Base-by-base conservation (phyloP, 371 early-diverging fungal genomes). In the Lichtheimia ramosa region DNA sequence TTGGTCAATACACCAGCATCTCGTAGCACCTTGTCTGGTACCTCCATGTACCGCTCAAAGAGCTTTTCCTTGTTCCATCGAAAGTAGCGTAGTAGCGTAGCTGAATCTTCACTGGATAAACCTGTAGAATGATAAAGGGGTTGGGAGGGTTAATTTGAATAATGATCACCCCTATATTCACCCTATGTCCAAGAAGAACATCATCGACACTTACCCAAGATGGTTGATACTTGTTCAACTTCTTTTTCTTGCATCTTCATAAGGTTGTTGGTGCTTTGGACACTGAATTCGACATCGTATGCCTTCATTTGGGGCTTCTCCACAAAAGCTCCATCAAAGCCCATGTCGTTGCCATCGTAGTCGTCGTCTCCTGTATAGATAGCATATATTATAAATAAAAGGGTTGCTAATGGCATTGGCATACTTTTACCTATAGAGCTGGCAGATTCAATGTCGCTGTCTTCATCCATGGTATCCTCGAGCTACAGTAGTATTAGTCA, bases 61-160 rank as follows among this genome's bases (percentile, higher is more conserved):
- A 96, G 75, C 54, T 84, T 75, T 66, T 98, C 97, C 73, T 94
- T 94, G 74, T 95, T 95, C 96, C 97, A 97, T 62, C 85, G 80
- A 73, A 89, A 95, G 69, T 84, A 74, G 48, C 92, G 86, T 46
- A 95, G 79, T 58, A 95, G 71, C 14, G 89, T 87, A 23, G 83
- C 79, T 7, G 87, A 78, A 65, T 89, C 86, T 23, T 86, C 74
- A 15, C 63, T 63, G 0, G 74, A 63, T 51, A 92, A 68, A 15
- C 92, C 94, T 58, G 86, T 14, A 21, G 8, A 3, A 48, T 48
- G 3, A 3, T 12, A n/a, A 54, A 10, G 28, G 39, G 15, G 18
- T 13, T 28, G 27, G 42, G 25, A 10, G 12, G 39, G 25, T 18
- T 24, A 4, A 34, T n/a, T 34, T 13, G 23, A 3, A 20, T 10